A percentile compares a stretch with the other conserved stretches of the same genome.
Conservation (phyloP, 1,284 basidiomycete species). For the Earliella scabrosa region DNA sequence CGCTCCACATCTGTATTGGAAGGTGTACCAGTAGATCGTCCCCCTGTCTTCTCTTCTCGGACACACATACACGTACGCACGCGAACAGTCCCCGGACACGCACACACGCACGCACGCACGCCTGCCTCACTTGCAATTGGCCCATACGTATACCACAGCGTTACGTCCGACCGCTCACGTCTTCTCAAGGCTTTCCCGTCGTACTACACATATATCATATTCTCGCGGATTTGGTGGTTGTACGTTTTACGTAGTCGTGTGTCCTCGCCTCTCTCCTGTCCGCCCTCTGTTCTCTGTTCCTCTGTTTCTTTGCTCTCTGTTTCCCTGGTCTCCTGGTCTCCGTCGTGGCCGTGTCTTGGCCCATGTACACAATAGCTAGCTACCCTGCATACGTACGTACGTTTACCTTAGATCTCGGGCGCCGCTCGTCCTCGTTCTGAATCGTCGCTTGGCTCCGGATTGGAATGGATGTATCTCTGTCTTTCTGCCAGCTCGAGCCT, state of each 20-base stretch:
- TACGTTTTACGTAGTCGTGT: too few relatives aligned
- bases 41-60: neutral
- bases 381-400: too few relatives aligned
- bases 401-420: too few relatives aligned
- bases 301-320: neutral
- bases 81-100: neutral
- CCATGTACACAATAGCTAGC: too few relatives aligned
- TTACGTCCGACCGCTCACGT: neutral
- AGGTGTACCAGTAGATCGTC: neutral
- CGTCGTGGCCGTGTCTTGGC: too few relatives aligned
- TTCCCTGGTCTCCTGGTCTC: neutral
- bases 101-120: neutral
- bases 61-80: neutral
- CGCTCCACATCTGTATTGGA: neutral
- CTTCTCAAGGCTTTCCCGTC: too few relatives aligned
- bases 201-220: too few relatives aligned
- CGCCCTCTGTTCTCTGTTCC: neutral
- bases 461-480: neutral
- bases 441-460: too few relatives aligned
- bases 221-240: too few relatives aligned
- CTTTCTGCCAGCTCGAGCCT: neutral
- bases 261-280: too few relatives aligned
- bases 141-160: neutral
- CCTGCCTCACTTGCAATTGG: too few relatives aligned
- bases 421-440: too few relatives aligned